Percentiles rank a stretch among this genome's conserved stretches.
Evolutionary conservation across 495 filamentous ascomycete genomes (phyloP).

Genomic region (Neurospora hispaniola): DNA sequence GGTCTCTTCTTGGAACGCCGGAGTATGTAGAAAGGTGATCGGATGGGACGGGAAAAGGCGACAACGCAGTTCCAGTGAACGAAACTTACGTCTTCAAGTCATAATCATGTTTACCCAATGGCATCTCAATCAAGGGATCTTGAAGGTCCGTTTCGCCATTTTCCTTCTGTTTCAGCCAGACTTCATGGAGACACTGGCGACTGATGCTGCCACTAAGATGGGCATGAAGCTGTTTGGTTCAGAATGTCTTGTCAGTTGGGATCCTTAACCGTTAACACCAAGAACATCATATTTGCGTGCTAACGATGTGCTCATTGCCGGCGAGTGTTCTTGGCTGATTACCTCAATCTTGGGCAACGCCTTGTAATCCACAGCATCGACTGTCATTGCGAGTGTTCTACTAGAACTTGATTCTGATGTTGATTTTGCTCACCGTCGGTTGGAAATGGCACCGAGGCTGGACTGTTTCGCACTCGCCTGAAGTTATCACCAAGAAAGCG

Average conservation of each 20-base stretch:
- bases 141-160: slow-evolving; percentile 41
- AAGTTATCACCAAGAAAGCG: slow-evolving; percentile 1
- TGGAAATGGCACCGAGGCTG: slow-evolving; percentile 5
- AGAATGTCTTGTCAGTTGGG: background rate
- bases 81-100: slow-evolving; percentile 53
- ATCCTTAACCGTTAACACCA: background rate
- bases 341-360: slow-evolving; percentile 41
- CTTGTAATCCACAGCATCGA: slow-evolving; percentile 24
- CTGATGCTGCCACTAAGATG: slow-evolving; percentile 77
- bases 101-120: slow-evolving; percentile 56
- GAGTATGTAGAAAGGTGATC: background rate
- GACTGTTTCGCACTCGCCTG: background rate
- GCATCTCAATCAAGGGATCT: slow-evolving; percentile 62
- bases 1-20: background rate
- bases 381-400: background rate
- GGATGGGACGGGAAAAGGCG: background rate
- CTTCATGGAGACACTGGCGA: slow-evolving; percentile 60
- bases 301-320: background rate
- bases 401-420: slow-evolving; percentile 4
- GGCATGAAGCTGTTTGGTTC: slow-evolving; percentile 55
- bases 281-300: background rate
- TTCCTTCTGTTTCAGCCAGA: slow-evolving; percentile 54
- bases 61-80: slow-evolving; percentile 15
- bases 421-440: slow-evolving; percentile 13
- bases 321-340: slow-evolving; percentile 2